These are phyloP conservation scores for Cymodocea nodosa DNA, from an alignment of 116 monocot genomes.

Conservation along the genomic window DNA sequence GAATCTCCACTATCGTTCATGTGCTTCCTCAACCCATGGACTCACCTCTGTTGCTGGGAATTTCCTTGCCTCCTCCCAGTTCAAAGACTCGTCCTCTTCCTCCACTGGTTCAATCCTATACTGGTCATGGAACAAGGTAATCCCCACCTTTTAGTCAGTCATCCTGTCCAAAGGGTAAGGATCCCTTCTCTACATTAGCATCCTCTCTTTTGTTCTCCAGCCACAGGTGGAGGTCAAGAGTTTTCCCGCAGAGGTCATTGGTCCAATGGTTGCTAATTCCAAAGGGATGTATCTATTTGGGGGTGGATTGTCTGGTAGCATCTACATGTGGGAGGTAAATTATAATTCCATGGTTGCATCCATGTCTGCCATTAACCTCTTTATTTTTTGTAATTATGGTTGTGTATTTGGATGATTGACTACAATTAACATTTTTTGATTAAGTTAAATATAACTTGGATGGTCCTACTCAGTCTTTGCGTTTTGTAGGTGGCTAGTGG, in stretches of 20 bases:
- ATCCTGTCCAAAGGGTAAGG: neutral
- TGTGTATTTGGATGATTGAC: neutral
- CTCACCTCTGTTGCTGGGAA: slow-evolving; percentile 39
- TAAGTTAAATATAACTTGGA: too few species aligned
- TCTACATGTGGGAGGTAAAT: slow-evolving; percentile 84
- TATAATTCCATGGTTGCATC: neutral
- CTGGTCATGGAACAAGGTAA: slow-evolving; percentile 77
- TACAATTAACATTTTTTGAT: neutral
- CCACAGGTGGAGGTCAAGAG: slow-evolving; percentile 59
- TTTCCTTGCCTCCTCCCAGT: slow-evolving; percentile 68
- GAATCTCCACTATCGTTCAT: slow-evolving; percentile 46
- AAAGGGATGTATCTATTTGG: slow-evolving; percentile 72
- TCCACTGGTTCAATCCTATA: slow-evolving; percentile 48
- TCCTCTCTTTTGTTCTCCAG: slow-evolving; percentile 17
- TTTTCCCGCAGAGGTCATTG: slow-evolving; percentile 78
- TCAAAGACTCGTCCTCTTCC: slow-evolving; percentile 22
- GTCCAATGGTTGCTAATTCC: slow-evolving; percentile 45
- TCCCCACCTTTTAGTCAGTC: neutral
- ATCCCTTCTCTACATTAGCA: neutral
- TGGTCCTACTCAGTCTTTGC: too few species aligned
- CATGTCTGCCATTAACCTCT: neutral
- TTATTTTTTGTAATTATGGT: neutral
- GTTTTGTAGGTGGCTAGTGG: slow-evolving; percentile 57
- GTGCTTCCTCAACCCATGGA: slow-evolving; percentile 52
- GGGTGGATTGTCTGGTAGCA: slow-evolving; percentile 55